Conservation (phyloP, 768 basidiomycete species). For the Boletus rufocinnamomeus region DNA sequence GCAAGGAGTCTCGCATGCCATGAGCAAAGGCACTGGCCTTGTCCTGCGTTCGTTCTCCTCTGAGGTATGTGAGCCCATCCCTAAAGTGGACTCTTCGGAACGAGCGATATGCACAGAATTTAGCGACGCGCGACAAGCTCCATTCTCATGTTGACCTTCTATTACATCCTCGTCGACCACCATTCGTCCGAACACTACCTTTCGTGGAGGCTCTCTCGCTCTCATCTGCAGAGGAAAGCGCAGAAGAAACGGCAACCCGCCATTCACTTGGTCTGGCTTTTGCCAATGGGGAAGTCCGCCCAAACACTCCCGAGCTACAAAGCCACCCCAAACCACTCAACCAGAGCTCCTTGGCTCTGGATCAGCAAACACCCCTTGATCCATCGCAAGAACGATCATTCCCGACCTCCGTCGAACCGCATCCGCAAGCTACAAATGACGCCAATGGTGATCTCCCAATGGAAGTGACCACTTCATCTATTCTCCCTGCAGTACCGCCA, state of each 20-base stretch:
- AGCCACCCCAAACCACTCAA: background rate
- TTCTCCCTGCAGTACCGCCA: background rate
- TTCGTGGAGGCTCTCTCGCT: conserved; percentile 61
- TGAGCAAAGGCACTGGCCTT: conserved; percentile 64
- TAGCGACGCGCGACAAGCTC: conserved; percentile 16
- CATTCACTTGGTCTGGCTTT: conserved; percentile 41
- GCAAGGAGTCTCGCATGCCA: conserved; percentile 54
- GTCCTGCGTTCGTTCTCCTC: conserved; percentile 45
- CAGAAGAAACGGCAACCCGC: conserved; percentile 58
- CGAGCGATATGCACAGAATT: conserved; percentile 17
- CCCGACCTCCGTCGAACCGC: background rate
- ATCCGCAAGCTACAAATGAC: conserved; percentile 3
- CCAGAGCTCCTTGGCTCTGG: background rate
- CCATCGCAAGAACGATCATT: background rate
- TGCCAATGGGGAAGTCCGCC: conserved; percentile 3
- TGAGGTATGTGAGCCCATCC: conserved; percentile 31
- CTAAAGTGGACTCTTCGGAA: background rate
- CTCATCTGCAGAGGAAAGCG: conserved; percentile 61
- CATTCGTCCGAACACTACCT: conserved; percentile 68
- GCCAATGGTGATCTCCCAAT: background rate
- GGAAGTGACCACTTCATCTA: background rate
- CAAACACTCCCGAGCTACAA: conserved; percentile 1
- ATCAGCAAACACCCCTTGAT: background rate
- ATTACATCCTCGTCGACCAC: conserved; percentile 79
- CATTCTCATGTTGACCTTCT: conserved; percentile 56